Evolutionary conservation across 495 filamentous ascomycete species (phyloP).

Genomic region (Hypomontagnella submonticulosa): DNA sequence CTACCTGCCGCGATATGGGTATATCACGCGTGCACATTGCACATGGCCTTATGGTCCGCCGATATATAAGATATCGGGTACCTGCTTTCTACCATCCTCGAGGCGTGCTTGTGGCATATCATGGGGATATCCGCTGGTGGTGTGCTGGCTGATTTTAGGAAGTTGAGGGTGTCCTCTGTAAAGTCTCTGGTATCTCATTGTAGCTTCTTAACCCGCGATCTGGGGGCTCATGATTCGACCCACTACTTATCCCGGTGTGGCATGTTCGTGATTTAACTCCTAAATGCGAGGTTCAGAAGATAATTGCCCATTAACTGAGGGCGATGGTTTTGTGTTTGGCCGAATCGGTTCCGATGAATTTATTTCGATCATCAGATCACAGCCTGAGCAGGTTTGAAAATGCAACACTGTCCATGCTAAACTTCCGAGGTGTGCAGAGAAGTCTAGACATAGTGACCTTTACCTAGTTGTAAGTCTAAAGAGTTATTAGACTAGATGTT

Average conservation of each 20-base stretch:
- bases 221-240: neutral
- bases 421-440: too few relatives aligned
- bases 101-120: conserved; percentile 7
- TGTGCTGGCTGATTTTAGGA: conserved; percentile 7
- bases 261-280: neutral
- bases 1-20: neutral
- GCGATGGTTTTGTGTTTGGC: conserved; percentile 1
- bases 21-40: neutral
- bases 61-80: conserved; percentile 19
- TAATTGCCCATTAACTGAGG: neutral
- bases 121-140: conserved; percentile 41
- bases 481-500: neutral
- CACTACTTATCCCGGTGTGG: neutral
- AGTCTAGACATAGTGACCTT: too few relatives aligned
- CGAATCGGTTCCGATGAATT: conserved; percentile 30
- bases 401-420: neutral
- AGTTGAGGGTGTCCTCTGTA: conserved; percentile 10
- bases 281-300: neutral
- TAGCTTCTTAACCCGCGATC: neutral
- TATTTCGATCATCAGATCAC: conserved; percentile 11
- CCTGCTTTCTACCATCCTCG: neutral
- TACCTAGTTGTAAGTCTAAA: too few relatives aligned
- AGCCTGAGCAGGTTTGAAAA: neutral
- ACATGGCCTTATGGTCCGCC: conserved; percentile 1
- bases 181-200: neutral